These are phyloP conservation scores for Ramularia endophylla DNA, from an alignment of 2,329 filamentous ascomycete species.

Conservation along the genomic window DNA sequence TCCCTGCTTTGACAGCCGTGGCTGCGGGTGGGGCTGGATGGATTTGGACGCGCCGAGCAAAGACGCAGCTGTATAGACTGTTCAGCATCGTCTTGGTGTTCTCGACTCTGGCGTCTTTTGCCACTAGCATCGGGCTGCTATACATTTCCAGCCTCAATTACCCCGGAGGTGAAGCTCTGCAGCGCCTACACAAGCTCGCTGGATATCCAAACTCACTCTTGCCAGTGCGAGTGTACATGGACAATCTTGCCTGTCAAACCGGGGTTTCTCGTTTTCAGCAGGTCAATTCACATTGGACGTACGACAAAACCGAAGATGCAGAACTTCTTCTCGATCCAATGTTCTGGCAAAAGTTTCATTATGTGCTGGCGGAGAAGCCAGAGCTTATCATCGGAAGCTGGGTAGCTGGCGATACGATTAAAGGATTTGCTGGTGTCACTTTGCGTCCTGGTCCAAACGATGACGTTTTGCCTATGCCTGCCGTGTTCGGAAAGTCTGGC, in stretches of 20 bases:
- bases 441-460: conserved; percentile 36
- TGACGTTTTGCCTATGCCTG: conserved; percentile 18
- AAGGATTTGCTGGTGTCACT: conserved; percentile 47
- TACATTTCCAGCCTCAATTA: conserved; percentile 85
- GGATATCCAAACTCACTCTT: conserved; percentile 9
- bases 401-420: conserved; percentile 46
- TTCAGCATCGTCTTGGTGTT: conserved; percentile 51
- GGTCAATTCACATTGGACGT: conserved; percentile 42
- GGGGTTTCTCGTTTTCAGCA: conserved; percentile 57
- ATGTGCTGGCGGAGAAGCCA: conserved; percentile 50
- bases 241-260: conserved; percentile 58
- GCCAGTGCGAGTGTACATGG: conserved; percentile 44
- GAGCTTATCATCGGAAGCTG: conserved; percentile 46
- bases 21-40: conserved; percentile 68
- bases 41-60: conserved; percentile 55
- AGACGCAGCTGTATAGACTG: conserved; percentile 52
- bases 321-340: conserved; percentile 39
- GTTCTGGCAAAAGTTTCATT: conserved; percentile 57
- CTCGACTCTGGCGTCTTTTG: conserved; percentile 57
- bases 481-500: conserved; percentile 8
- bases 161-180: conserved; percentile 77
- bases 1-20: conserved; percentile 73
- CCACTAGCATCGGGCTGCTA: conserved; percentile 61
- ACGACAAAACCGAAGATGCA: conserved; percentile 55
- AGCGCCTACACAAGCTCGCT: conserved; percentile 32